These are phyloP conservation scores for Blastomyces gilchristii DNA, from an alignment of 2,329 filamentous ascomycete species.

Conservation along the genomic window DNA sequence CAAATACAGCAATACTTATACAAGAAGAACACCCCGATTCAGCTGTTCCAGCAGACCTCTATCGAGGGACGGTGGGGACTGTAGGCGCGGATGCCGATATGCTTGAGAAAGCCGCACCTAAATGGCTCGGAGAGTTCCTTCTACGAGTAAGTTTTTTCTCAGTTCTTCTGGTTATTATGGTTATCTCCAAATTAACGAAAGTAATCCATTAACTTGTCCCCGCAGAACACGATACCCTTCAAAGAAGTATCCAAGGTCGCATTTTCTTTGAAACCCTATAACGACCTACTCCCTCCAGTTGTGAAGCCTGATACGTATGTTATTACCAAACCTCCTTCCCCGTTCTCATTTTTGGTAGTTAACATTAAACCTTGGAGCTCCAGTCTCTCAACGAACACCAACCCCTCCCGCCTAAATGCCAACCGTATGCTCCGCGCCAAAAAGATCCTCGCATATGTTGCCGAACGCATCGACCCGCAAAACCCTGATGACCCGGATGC, in stretches of 20 bases:
- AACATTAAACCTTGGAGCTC: neutral
- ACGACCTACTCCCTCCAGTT: conserved; percentile 64
- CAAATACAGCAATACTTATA: conserved; percentile 50
- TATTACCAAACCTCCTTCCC: neutral
- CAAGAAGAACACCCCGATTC: conserved; percentile 55
- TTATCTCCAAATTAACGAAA: neutral
- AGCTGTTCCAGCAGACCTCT: conserved; percentile 68
- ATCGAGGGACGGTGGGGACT: conserved; percentile 74
- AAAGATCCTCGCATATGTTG: conserved; percentile 87
- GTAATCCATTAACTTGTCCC: neutral
- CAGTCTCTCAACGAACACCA: conserved; percentile 22
- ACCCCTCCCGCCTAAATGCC: conserved; percentile 84
- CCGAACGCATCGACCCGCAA: conserved; percentile 73
- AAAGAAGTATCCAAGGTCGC: conserved; percentile 98
- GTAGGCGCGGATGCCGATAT: conserved; percentile 67
- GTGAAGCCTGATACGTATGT: conserved; percentile 58
- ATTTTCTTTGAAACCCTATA: conserved; percentile 76
- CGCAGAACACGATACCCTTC: conserved; percentile 61
- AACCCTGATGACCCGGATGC: conserved; percentile 47
- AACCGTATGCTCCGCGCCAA: conserved; percentile 93
- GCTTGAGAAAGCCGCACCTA: conserved; percentile 76
- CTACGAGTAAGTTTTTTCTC: conserved; percentile 46
- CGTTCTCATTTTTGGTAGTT: neutral
- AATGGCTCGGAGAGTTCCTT: conserved; percentile 85
- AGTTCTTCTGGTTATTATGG: neutral